These are phyloP conservation scores for Grosmannia serpens DNA, from an alignment of 2,329 filamentous ascomycete genomes.

Conservation along the genomic window DNA sequence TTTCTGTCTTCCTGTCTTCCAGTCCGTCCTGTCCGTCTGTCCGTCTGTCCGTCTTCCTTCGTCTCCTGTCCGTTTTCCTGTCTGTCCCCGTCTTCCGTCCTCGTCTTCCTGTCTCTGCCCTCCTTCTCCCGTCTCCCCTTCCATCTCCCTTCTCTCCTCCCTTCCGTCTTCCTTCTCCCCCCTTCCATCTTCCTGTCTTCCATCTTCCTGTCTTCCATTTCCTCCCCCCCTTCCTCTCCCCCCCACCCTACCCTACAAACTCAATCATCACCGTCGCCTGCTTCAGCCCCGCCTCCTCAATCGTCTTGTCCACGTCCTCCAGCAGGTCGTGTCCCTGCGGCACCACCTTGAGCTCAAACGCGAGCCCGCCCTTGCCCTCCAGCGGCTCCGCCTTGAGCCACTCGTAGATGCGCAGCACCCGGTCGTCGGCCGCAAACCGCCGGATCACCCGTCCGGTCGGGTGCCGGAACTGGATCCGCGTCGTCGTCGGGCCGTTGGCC, in stretches of 20 bases:
- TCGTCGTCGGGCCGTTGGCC: conserved; percentile 50
- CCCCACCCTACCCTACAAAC: conserved; percentile 46
- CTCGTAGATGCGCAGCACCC: conserved; percentile 78
- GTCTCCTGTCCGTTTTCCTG: no score
- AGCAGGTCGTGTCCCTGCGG: conserved; percentile 70
- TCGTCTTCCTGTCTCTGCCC: no score
- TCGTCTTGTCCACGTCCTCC: conserved; percentile 57
- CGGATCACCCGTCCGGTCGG: conserved; percentile 76
- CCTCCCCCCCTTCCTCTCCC: not conserved
- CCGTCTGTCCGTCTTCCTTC: not conserved
- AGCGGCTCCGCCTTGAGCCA: conserved; percentile 88
- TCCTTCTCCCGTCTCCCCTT: no score
- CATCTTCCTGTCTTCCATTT: no score
- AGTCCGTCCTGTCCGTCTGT: not conserved
- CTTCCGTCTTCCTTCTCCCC: no score
- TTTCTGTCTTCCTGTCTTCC: not conserved
- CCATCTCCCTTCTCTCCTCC: no score
- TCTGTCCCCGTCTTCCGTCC: no score
- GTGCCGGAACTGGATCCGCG: conserved; percentile 86
- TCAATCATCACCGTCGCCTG: conserved; percentile 95
- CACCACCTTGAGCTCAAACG: conserved; percentile 83
- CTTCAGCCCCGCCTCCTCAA: conserved; percentile 75
- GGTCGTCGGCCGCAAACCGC: conserved; percentile 66
- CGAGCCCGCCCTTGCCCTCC: conserved; percentile 63
- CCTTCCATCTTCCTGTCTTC: no score